Evolutionary conservation across 31 red algal species (phyloP).

Genomic region (Bonnemaisonia californica): DNA sequence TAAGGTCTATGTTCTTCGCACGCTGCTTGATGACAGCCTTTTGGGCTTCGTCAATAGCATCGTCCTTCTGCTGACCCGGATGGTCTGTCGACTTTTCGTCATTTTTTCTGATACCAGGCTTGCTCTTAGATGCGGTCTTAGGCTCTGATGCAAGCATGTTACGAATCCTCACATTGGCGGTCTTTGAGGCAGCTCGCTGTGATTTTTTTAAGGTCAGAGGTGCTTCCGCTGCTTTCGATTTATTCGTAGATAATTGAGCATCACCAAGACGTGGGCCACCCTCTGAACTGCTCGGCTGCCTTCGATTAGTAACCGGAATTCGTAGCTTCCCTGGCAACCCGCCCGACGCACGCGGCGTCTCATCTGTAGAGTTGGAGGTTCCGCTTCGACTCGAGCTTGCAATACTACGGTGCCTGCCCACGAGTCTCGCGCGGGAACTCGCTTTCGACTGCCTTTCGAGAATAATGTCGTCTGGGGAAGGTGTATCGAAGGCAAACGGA

Average conservation of each 20-base stretch:
- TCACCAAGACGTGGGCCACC: too few species aligned
- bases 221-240: not conserved
- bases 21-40: slow-evolving; percentile 37
- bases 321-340: too few species aligned
- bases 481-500: slow-evolving; percentile 52
- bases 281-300: too few species aligned
- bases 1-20: slow-evolving; percentile 34
- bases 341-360: not conserved
- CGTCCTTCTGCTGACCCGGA: not conserved
- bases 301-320: not conserved
- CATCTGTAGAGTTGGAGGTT: not conserved
- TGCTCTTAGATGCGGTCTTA: not conserved
- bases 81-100: not conserved
- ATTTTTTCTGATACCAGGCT: not conserved
- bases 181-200: not conserved
- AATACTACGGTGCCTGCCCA: slow-evolving; percentile 10
- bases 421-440: not conserved
- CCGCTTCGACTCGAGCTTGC: too few species aligned
- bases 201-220: not conserved
- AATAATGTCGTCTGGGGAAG: slow-evolving; percentile 65
- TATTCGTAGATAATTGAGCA: too few species aligned
- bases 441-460: slow-evolving; percentile 22
- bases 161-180: not conserved
- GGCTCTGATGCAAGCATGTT: not conserved
- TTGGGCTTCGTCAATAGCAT: not conserved